Evolutionary conservation across 176 grass and related monocot genomes (phyloP).

Genomic region (Oryza nivara): DNA sequence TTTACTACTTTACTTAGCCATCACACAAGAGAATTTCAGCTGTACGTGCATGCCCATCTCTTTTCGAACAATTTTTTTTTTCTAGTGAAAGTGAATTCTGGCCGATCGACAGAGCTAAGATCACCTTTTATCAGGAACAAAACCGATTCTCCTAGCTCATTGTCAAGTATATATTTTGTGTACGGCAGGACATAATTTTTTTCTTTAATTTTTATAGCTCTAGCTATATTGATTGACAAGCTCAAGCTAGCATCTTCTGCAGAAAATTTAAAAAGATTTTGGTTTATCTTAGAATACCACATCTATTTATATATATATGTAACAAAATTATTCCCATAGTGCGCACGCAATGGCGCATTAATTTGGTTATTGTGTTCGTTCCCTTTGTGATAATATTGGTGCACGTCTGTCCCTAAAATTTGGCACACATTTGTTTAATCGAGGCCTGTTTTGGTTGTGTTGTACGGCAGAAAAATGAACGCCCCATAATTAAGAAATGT

Average conservation of each 20-base stretch:
- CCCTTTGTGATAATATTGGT: neutral
- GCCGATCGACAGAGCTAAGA: conserved; percentile 30
- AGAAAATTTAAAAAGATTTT: conserved; percentile 30
- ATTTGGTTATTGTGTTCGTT: neutral
- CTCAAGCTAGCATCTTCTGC: conserved; percentile 44
- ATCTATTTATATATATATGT: neutral
- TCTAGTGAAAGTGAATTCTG: conserved; percentile 46
- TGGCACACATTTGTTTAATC: conserved; percentile 23
- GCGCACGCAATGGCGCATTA: conserved; percentile 29
- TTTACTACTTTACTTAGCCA: conserved; percentile 52
- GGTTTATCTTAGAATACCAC: conserved; percentile 35
- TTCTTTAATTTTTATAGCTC: conserved; percentile 1
- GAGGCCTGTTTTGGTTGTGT: neutral
- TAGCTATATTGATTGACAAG: conserved; percentile 35
- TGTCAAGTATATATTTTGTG: conserved; percentile 66
- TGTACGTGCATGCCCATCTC: conserved; percentile 25
- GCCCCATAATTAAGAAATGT: neutral
- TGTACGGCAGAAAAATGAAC: conserved; percentile 6
- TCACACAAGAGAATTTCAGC: conserved; percentile 51
- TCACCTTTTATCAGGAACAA: conserved; percentile 42
- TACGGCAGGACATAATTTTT: conserved; percentile 46
- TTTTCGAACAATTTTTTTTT: conserved; percentile 33
- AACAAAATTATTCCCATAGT: neutral
- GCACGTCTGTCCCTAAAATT: conserved; percentile 2
- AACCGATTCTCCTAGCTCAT: conserved; percentile 36